Evolutionary conservation across 768 basidiomycete genomes (phyloP).

Genomic region (Royoungia palumana): DNA sequence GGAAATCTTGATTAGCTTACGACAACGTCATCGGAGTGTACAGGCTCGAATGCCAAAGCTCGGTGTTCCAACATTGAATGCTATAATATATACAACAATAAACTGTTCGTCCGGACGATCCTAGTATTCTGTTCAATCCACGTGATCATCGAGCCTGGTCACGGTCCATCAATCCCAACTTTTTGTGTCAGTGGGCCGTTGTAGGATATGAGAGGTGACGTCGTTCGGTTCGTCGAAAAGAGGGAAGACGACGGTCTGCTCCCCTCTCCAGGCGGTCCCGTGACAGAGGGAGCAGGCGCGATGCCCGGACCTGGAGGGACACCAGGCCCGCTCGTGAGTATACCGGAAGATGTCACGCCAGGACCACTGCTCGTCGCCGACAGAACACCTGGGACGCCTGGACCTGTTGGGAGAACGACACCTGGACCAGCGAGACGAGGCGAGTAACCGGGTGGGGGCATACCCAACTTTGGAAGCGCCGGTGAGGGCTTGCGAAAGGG

Average conservation of each 20-base stretch:
- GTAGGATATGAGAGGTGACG: conserved; percentile 26
- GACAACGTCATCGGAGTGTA: no score
- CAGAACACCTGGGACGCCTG: conserved; percentile 26
- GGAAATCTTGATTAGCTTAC: no score
- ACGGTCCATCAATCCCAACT: conserved; percentile 20
- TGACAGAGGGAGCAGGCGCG: conserved; percentile 16
- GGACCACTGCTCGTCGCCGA: conserved; percentile 15
- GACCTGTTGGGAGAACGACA: conserved; percentile 27
- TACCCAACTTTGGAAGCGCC: conserved; percentile 26
- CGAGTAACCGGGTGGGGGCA: conserved; percentile 24
- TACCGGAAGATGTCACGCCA: conserved; percentile 22
- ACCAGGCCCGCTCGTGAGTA: conserved; percentile 30
- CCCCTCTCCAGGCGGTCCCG: conserved; percentile 10
- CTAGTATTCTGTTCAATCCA: no score
- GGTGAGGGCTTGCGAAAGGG: conserved; percentile 29
- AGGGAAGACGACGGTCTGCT: not conserved
- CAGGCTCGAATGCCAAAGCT: no score
- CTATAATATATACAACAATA: no score
- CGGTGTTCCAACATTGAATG: no score
- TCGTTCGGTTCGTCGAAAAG: conserved; percentile 14
- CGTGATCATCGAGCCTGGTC: not conserved
- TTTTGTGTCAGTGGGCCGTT: conserved; percentile 15
- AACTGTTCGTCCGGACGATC: no score
- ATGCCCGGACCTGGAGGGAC: conserved; percentile 29
- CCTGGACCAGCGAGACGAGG: conserved; percentile 31